Percentiles rank a stretch among this genome's conserved stretches.
These are phyloP conservation scores for Hygrocybe coccinea DNA, from an alignment of 768 basidiomycete species.

Conservation along the genomic window DNA sequence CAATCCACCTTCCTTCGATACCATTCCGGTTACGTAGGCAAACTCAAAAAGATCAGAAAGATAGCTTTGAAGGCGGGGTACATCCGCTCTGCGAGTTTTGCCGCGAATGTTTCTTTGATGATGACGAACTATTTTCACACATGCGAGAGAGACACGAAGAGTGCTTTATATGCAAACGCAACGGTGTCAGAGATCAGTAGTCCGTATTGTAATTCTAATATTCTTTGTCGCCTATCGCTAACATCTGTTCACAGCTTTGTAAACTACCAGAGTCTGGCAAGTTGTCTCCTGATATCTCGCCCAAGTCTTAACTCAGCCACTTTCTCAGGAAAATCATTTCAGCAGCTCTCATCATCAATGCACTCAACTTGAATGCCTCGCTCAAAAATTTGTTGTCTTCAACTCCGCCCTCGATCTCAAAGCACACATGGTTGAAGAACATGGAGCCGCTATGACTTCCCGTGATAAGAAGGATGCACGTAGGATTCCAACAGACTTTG, in stretches of 20 bases:
- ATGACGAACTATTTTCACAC: slow-evolving; percentile 89
- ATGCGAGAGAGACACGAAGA: slow-evolving; percentile 94
- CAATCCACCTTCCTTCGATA: slow-evolving; percentile 74
- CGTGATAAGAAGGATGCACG: slow-evolving; percentile 65
- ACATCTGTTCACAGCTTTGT: slow-evolving; percentile 52
- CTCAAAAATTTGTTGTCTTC: slow-evolving; percentile 94
- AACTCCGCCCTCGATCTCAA: slow-evolving; percentile 80
- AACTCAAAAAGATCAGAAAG: slow-evolving; percentile 43
- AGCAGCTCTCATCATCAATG: slow-evolving; percentile 75
- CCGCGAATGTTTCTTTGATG: slow-evolving; percentile 87
- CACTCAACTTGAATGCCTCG: slow-evolving; percentile 63
- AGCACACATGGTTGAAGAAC: slow-evolving; percentile 84
- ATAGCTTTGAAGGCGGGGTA: slow-evolving; percentile 53
- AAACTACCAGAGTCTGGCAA: slow-evolving; percentile 71
- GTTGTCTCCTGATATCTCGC: slow-evolving; percentile 17
- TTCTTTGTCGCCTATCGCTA: neutral
- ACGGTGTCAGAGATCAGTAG: slow-evolving; percentile 81
- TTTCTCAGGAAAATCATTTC: slow-evolving; percentile 66
- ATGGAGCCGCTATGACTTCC: slow-evolving; percentile 68
- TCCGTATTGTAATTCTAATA: slow-evolving; percentile 41
- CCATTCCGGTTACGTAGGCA: slow-evolving; percentile 37
- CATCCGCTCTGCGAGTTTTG: slow-evolving; percentile 88
- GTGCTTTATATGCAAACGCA: slow-evolving; percentile 88
- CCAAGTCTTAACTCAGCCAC: slow-evolving; percentile 1
- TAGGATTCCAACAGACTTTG: slow-evolving; percentile 68